These are phyloP conservation scores for Plantago elongata DNA, from an alignment of 257 asterid species.

Conservation along the genomic window DNA sequence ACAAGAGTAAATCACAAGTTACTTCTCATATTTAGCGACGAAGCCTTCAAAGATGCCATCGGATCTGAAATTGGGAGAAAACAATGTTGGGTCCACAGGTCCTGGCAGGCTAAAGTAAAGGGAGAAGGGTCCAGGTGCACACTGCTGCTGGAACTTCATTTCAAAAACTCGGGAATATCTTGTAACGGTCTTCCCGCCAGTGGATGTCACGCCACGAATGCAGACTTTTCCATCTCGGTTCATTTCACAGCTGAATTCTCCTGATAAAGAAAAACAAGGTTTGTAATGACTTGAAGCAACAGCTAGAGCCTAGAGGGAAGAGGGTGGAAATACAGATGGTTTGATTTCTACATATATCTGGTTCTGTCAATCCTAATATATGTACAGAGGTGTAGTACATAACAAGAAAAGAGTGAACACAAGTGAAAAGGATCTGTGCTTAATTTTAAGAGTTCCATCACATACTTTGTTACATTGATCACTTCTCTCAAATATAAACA, in stretches of 20 bases:
- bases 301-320: not conserved
- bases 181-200: conserved; percentile 48
- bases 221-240: conserved; percentile 56
- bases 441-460: too few relatives aligned
- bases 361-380: too few relatives aligned
- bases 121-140: conserved; percentile 77
- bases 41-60: conserved; percentile 85
- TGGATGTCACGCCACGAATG: conserved; percentile 58
- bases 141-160: conserved; percentile 72
- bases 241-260: conserved; percentile 65
- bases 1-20: conserved; percentile 7
- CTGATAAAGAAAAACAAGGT: conserved; percentile 29
- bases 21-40: conserved; percentile 39
- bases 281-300: not conserved
- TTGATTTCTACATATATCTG: too few relatives aligned
- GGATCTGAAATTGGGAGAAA: conserved; percentile 52
- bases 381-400: too few relatives aligned
- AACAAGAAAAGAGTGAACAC: too few relatives aligned
- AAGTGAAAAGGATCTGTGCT: too few relatives aligned
- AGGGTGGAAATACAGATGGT: not conserved
- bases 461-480: too few relatives aligned
- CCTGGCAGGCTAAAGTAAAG: conserved; percentile 76
- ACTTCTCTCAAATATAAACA: too few relatives aligned
- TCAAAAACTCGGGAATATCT: conserved; percentile 53
- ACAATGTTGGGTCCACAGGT: conserved; percentile 73